phyloP scores from a whole-genome alignment of 345 rosid species.

The Hevea brasiliensis region DNA sequence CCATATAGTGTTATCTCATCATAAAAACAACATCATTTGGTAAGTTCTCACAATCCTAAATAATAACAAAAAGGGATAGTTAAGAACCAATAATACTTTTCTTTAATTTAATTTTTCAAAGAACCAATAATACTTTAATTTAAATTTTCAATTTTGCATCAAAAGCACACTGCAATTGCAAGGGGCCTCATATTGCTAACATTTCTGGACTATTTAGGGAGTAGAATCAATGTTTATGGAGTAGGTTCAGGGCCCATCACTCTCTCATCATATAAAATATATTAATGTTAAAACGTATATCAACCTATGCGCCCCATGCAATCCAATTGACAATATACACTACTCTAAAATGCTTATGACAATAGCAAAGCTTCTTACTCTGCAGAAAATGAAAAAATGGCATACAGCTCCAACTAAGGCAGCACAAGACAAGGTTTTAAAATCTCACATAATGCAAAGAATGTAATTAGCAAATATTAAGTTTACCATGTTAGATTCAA shows the following conservation, averaged over 20 bases:
- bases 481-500: conserved; percentile 83
- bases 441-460: neutral
- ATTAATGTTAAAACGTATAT: too few species aligned
- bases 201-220: neutral
- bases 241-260: neutral
- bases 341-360: too few species aligned
- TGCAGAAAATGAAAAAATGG: neutral
- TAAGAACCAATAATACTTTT: neutral
- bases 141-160: neutral
- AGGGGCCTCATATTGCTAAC: neutral
- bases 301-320: neutral
- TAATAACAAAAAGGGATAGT: neutral
- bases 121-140: neutral
- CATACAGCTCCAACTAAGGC: neutral
- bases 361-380: neutral
- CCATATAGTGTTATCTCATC: too few species aligned
- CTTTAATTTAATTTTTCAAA: too few species aligned
- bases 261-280: too few species aligned
- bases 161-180: too few species aligned
- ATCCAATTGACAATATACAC: neutral
- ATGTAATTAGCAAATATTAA: conserved; percentile 5
- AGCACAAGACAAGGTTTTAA: neutral
- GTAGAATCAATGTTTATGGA: neutral
- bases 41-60: neutral
- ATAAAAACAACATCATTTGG: too few species aligned